A percentile compares a stretch with the other conserved stretches of the same genome.
Conservation (phyloP, 768 basidiomycete genomes). For the Suillus tomentosus region DNA sequence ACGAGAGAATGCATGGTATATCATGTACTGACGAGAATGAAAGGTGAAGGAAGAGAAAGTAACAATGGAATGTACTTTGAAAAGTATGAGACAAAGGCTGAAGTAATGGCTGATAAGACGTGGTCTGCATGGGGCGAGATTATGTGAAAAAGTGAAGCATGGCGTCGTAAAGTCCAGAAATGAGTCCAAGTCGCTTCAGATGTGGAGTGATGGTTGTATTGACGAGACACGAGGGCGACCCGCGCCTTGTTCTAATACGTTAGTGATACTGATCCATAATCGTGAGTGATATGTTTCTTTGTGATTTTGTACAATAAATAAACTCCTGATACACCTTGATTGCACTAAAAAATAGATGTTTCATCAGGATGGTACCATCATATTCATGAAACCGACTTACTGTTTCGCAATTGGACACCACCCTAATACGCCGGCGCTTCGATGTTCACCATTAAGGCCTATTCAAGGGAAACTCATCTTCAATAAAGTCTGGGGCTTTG, state of each 20-base stretch:
- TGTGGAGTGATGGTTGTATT: background rate
- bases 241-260: background rate
- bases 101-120: no score
- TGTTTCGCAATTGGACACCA: background rate
- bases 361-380: background rate
- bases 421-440: background rate
- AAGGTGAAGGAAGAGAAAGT: no score
- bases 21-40: no score
- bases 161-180: background rate
- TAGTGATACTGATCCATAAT: no score
- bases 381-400: background rate
- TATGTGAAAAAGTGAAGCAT: background rate
- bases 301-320: background rate
- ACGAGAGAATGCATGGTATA: no score
- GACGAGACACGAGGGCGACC: background rate
- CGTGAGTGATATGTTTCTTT: background rate
- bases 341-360: background rate
- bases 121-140: no score
- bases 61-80: no score
- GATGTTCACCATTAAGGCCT: background rate
- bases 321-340: background rate
- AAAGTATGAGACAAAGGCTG: no score
- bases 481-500: conserved; percentile 16
- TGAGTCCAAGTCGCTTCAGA: background rate
- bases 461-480: conserved; percentile 28